Conservation (phyloP, 1,139 yeast species). For the Yamadazyma dushanensis region DNA sequence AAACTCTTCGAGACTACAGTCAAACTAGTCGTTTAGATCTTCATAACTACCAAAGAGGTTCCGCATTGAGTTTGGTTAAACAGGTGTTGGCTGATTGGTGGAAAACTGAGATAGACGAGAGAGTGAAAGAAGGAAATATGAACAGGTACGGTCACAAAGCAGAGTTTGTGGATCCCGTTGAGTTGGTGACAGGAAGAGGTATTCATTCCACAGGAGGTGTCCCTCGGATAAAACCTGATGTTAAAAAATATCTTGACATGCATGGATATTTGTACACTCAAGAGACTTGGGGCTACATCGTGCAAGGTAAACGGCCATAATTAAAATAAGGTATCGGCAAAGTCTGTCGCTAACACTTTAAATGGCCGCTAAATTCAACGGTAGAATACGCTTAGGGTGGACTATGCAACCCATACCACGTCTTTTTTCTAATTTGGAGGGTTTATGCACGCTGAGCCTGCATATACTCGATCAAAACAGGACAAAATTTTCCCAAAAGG, state of each 20-base stretch:
- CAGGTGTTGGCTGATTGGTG: constrained; percentile 52
- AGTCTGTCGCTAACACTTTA: neutral
- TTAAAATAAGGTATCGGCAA: neutral
- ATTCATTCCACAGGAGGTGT: constrained; percentile 57
- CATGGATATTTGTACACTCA: constrained; percentile 45
- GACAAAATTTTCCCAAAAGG: neutral
- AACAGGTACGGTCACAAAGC: constrained; percentile 30
- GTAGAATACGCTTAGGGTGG: too few relatives aligned
- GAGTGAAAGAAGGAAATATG: constrained; percentile 41
- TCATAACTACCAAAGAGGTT: constrained; percentile 47
- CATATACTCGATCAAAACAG: neutral
- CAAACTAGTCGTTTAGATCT: constrained; percentile 38
- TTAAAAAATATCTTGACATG: constrained; percentile 32
- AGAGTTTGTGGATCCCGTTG: constrained; percentile 34
- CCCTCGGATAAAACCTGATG: constrained; percentile 42
- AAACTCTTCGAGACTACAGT: too few relatives aligned
- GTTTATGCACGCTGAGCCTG: neutral
- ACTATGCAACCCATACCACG: too few relatives aligned
- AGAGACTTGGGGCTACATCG: constrained; percentile 41
- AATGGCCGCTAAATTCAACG: too few relatives aligned
- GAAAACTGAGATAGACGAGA: constrained; percentile 41
- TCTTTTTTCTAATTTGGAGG: neutral
- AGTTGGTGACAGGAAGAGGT: constrained; percentile 62
- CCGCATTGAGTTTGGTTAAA: constrained; percentile 39
- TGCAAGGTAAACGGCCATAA: constrained; percentile 32